Conservation (phyloP, 176 grass and related monocot genomes). For the Cenchrus americanus region DNA sequence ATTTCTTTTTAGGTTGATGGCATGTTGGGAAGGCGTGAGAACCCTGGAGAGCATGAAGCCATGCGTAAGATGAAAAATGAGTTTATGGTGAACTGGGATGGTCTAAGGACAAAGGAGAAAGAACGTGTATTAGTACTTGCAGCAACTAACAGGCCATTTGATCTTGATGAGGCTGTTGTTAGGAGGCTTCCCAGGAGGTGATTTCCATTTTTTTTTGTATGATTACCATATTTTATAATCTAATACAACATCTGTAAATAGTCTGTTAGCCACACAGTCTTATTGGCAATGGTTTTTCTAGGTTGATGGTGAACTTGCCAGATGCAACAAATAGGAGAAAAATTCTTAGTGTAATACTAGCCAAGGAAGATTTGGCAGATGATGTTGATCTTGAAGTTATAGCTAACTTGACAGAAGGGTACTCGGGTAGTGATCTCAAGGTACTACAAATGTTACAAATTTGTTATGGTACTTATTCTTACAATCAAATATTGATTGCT, state of each 20-base stretch:
- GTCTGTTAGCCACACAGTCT: constrained; percentile 13
- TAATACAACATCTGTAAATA: background rate
- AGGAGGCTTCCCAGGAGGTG: constrained; percentile 96
- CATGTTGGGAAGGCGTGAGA: constrained; percentile 96
- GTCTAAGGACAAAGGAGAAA: constrained; percentile 92
- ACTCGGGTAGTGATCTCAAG: constrained; percentile 98
- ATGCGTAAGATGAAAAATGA: constrained; percentile 99
- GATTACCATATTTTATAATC: constrained; percentile 26
- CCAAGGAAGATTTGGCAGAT: constrained; percentile 86
- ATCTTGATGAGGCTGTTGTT: constrained; percentile 97
- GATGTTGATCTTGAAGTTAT: constrained; percentile 81
- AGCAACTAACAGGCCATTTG: constrained; percentile 98
- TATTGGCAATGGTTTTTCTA: constrained; percentile 42
- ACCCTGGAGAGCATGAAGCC: constrained; percentile 98
- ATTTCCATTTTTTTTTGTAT: constrained; percentile 34
- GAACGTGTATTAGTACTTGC: constrained; percentile 95
- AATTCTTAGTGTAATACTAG: constrained; percentile 86
- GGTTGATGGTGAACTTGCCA: constrained; percentile 99
- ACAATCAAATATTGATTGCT: background rate
- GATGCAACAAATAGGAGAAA: constrained; percentile 92
- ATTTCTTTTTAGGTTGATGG: constrained; percentile 76
- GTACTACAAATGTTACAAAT: constrained; percentile 35
- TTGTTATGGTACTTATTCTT: background rate
- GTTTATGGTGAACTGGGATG: constrained; percentile 99
- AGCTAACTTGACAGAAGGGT: constrained; percentile 92